Base-by-base conservation (phyloP, 2,329 filamentous ascomycete species). In the Fusarium phyllophilum region DNA sequence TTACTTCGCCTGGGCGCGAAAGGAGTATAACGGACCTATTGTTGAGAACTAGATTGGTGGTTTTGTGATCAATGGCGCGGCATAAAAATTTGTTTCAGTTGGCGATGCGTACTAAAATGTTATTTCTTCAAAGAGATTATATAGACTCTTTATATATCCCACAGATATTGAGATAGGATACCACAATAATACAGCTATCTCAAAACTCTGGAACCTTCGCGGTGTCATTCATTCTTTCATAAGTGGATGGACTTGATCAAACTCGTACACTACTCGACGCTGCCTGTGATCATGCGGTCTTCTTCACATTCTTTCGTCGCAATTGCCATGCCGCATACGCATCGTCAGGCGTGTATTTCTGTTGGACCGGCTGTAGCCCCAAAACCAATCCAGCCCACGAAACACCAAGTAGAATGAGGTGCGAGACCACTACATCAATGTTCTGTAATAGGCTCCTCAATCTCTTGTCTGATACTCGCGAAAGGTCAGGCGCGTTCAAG, bases 21-120 rank as follows among this genome's bases (percentile, higher is more conserved):
- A 83, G 48, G 81, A 82, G 56, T 89, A 87, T 55, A 82, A 83
- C 17, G 86, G 87, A 6, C 87, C 87, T 10, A 76, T 84, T 13
- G 62, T 81, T 8, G 80, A 81, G 46, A 71, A 70, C 55, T 78
- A 60, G 54, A 10, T 12, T 9, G 14, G 4, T 10, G 17, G 1
- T 4, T 20, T 4, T 17, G 22, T 8, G 17, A 7, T 17, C 3
- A 42, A 38, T 42, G 20, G 24, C 0, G 17, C 6, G 15, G 13
- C 14, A 12, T 22, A 22, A 52, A 49, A 46, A 11, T 29, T 13
- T 8, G 5, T 22, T n/a, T 45, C 45, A 17, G 8, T 36, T 52
- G 33, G 57, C 33, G 49, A 36, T 34, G 14, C 24, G 12, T 38
- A 15, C 6, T 6, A 24, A 39, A 39, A 34, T 36, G 6, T 39